These are phyloP conservation scores for Diaporthe sp. DNA, from an alignment of 2,329 filamentous ascomycete genomes.

Conservation along the genomic window DNA sequence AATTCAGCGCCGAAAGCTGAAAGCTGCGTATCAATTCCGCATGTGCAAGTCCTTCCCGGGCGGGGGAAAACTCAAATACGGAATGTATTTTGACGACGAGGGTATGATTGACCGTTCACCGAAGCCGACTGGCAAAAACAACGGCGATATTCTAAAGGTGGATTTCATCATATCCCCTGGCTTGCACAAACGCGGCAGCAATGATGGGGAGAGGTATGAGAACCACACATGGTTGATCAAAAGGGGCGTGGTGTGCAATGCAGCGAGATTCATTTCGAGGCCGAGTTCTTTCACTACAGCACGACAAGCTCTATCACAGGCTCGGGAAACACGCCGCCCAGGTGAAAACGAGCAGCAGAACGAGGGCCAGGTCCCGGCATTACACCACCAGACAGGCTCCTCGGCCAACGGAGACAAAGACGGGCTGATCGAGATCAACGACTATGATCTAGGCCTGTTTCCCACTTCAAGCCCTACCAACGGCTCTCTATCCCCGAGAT, in stretches of 20 bases:
- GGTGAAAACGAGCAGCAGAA: neutral
- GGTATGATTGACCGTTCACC: neutral
- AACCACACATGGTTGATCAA: neutral
- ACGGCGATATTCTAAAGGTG: neutral
- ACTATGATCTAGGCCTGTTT: no score
- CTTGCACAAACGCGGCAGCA: conserved; percentile 16
- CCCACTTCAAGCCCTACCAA: no score
- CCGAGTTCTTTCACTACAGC: rapidly evolving
- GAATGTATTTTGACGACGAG: neutral
- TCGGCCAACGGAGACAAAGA: neutral
- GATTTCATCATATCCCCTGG: conserved; percentile 23
- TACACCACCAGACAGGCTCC: no score
- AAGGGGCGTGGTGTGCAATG: conserved; percentile 18
- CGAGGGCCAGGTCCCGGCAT: rapidly evolving
- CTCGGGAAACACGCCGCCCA: neutral
- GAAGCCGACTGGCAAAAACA: neutral
- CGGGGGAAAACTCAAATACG: neutral
- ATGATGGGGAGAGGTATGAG: conserved; percentile 3
- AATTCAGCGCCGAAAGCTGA: conserved; percentile 11
- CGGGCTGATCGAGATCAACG: no score
- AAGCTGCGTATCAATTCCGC: neutral
- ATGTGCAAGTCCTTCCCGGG: neutral
- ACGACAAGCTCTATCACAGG: no score
- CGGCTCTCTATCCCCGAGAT: neutral
- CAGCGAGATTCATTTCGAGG: neutral